Percentiles rank a stretch among this genome's conserved stretches.
phyloP scores from a whole-genome alignment of 1,139 yeast genomes.

The Candida sanyaensis region DNA sequence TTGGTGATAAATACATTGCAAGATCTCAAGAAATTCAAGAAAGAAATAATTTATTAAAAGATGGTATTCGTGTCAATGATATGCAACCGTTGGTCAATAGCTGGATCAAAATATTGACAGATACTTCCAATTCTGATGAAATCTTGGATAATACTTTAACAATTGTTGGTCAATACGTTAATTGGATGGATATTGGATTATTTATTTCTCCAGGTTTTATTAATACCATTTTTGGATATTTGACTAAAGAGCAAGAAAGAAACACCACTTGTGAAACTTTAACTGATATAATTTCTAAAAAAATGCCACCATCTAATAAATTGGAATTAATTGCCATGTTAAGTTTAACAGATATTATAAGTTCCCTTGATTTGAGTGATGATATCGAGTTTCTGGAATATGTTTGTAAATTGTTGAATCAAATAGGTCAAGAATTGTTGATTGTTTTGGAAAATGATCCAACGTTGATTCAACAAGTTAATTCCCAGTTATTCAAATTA shows the following conservation, averaged over 20 bases:
- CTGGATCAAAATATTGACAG: conserved; percentile 65
- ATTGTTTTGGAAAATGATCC: conserved; percentile 58
- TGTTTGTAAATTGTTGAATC: conserved; percentile 71
- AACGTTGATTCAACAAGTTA: conserved; percentile 45
- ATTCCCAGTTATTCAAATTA: conserved; percentile 38
- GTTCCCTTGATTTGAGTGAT: conserved; percentile 31
- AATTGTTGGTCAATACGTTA: conserved; percentile 81
- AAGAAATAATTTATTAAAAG: conserved; percentile 74
- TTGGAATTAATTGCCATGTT: conserved; percentile 71
- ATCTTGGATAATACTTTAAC: conserved; percentile 61
- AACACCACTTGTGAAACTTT: conserved; percentile 72
- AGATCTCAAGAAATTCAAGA: conserved; percentile 64
- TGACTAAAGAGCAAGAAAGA: conserved; percentile 48
- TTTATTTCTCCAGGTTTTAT: conserved; percentile 71
- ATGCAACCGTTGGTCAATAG: conserved; percentile 64
- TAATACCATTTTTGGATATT: conserved; percentile 60
- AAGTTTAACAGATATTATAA: conserved; percentile 60
- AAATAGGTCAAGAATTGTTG: conserved; percentile 75
- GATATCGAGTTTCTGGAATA: conserved; percentile 75
- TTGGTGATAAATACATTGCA: conserved; percentile 85
- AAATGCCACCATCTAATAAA: conserved; percentile 89
- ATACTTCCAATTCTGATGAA: conserved; percentile 34
- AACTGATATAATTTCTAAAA: conserved; percentile 81
- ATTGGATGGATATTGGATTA: conserved; percentile 91
- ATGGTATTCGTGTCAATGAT: conserved; percentile 75